Evolutionary conservation across 768 basidiomycete genomes (phyloP).

Genomic region (Pulveroboletus sp.): DNA sequence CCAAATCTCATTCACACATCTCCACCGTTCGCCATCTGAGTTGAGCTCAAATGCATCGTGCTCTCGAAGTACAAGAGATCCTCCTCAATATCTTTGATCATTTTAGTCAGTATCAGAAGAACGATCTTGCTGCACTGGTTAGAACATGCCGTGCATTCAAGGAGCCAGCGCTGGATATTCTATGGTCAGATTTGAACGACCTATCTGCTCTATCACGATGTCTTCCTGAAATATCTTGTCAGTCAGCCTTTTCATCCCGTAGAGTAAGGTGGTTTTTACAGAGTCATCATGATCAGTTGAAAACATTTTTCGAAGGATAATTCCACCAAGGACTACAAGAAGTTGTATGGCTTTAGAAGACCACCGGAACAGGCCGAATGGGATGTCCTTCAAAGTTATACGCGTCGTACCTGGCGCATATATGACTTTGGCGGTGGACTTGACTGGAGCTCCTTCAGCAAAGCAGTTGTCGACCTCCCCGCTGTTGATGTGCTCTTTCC

Average conservation of each 20-base stretch:
- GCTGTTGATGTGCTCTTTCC: neutral
- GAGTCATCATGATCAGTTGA: neutral
- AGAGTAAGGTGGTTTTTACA: no score
- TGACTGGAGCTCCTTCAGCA: neutral
- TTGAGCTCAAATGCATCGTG: constrained; percentile 13
- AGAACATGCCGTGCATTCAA: constrained; percentile 1
- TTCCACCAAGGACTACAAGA: neutral
- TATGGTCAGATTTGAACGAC: constrained; percentile 2
- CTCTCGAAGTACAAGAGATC: constrained; percentile 2
- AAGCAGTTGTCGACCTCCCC: neutral
- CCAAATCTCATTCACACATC: no score
- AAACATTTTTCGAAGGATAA: neutral
- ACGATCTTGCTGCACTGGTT: neutral
- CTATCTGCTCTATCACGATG: neutral
- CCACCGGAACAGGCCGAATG: constrained; percentile 1
- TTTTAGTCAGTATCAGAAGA: neutral
- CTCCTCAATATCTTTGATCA: constrained; percentile 3
- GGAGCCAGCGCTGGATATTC: neutral
- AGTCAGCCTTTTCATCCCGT: neutral
- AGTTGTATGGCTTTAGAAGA: neutral
- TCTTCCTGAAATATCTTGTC: neutral
- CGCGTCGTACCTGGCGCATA: neutral
- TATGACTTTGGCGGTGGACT: neutral
- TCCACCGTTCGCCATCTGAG: no score
- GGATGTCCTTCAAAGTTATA: constrained; percentile 3